Evolutionary conservation across 108 stramenopile species (phyloP), one percentile per base, ranked within the genome.

Genomic region (Chaetoceros muelleri): DNA sequence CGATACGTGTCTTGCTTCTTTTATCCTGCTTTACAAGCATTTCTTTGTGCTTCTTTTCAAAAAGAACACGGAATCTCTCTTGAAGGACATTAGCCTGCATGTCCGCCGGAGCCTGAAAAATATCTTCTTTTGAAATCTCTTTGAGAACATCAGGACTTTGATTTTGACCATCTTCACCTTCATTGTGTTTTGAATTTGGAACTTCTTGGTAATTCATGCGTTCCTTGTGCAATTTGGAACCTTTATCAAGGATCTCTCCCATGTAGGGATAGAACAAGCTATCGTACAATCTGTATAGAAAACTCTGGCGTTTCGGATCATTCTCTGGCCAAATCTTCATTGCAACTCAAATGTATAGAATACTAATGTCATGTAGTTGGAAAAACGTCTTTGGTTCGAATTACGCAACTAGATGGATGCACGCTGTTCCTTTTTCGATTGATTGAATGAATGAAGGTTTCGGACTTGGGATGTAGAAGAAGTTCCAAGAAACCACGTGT

Each of bases 31-130:
- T 40, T 30, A 3, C 20, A n/a, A 48, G 26, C 22, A 71, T 48
- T 45, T 61, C 28, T 28, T 46, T 48, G 3, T 61, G 55, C 20
- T 28, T 61, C 31, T 48, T 51, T 7, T 67, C 29, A 47, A 61
- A 58, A 2, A 59, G 1, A 44, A 18, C 31, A 40, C 48, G 56
- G 30, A 67, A 67, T 31, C 47, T 53, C 0, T 23, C 26, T 25
- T 61, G 50, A 8, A 67, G 27, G 16, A 55, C 30, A 21, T 52
- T 13, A 24, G 66, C 60, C 48, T 58, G 24, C 23, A 60, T 29
- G 19, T 44, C 22, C n/a, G 53, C 28, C 16, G 66, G 66, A 0
- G 28, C 58, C 10, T 23, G 28, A 28, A 29, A 54, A 5, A 54
- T 5, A 54, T 54, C 53, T 2, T 28, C 26, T 17, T 10, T 3